Evolutionary conservation across 371 early-diverging fungal genomes (phyloP).

Genomic region (Sporodiniella umbellata): DNA sequence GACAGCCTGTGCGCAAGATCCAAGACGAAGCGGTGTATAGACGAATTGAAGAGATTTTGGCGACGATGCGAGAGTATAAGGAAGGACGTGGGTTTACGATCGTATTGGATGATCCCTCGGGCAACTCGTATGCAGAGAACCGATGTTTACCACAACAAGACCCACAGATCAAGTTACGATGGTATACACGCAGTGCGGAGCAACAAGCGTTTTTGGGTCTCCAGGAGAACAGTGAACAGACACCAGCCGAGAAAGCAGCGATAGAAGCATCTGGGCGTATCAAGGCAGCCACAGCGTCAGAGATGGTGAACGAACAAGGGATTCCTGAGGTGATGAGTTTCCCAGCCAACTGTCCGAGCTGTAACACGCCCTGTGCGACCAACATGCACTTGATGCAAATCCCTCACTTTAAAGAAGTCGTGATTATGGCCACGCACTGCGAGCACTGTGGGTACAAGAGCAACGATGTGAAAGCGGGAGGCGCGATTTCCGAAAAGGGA

Average conservation of each 20-base stretch:
- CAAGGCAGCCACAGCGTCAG: slow-evolving; percentile 11
- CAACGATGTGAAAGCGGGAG: slow-evolving; percentile 95
- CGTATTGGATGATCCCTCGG: slow-evolving; percentile 86
- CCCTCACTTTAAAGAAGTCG: slow-evolving; percentile 94
- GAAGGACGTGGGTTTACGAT: slow-evolving; percentile 68
- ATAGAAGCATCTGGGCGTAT: slow-evolving; percentile 35
- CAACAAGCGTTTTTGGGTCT: slow-evolving; percentile 79
- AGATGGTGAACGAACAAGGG: slow-evolving; percentile 46
- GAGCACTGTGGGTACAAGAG: slow-evolving; percentile 92
- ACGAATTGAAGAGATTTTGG: slow-evolving; percentile 72
- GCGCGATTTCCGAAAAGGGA: slow-evolving; percentile 79
- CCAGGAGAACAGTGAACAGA: slow-evolving; percentile 49
- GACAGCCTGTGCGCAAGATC: slow-evolving; percentile 77
- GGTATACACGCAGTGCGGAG: slow-evolving; percentile 75
- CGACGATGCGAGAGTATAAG: slow-evolving; percentile 57
- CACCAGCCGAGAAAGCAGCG: slow-evolving; percentile 32
- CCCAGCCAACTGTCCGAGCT: slow-evolving; percentile 86
- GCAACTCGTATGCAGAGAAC: slow-evolving; percentile 91
- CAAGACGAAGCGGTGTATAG: slow-evolving; percentile 63
- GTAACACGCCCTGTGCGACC: slow-evolving; percentile 80
- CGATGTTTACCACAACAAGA: slow-evolving; percentile 67
- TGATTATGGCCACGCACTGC: slow-evolving; percentile 95
- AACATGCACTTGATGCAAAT: slow-evolving; percentile 91
- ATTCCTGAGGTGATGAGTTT: slow-evolving; percentile 70
- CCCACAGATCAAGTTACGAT: slow-evolving; percentile 65